Base-by-base conservation (phyloP, 2,329 filamentous ascomycete genomes). In the Truncatella angustata region DNA sequence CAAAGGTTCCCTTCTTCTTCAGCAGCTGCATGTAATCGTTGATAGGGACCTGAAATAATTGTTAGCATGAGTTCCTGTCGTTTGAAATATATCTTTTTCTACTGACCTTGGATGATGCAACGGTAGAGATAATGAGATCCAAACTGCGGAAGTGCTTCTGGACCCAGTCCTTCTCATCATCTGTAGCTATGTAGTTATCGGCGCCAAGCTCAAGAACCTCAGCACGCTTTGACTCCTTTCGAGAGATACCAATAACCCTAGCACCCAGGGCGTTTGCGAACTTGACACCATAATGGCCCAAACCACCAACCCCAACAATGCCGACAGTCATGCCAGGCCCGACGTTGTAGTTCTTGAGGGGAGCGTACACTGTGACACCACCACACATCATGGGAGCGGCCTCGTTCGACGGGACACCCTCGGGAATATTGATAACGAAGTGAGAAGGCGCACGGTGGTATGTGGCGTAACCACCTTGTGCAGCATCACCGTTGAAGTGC, bases 201-300 rank as follows among this genome's bases (percentile, higher is more conserved):
- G 79, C 80, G 12, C 80, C 79, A 67, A 83, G 72, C 44, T 74
- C 72, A 49, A 71, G 62, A 1, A 77, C 78, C 60, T 83, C 79
- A 1, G 68, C 69, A 44, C 69, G 71, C 70, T 83, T 83, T 50
- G 63, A 64, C 9, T 63, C 65, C 3, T 66, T 72, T 20, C 79
- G 72, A 4, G 76, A 80, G 59, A 82, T 81, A 5, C 73, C 79
- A 12, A 80, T 73, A 26, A 82, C 75, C 21, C 84, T 78, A 30
- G 78, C 79, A 12, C 78, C 80, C 16, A 88, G 67, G 3, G 85
- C 85, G 63, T 80, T 83, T 2, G 85, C 84, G 59, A 81, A 85
- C 36, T 85, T 66, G n/a, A 88, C 66, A 2, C 81, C 85, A 58
- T 86, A 81, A 66, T 88, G 84, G 0, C 84, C 84, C 1, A 87